Conservation (phyloP, 495 filamentous ascomycete genomes). For the Umbilicaria muhlenbergii region DNA sequence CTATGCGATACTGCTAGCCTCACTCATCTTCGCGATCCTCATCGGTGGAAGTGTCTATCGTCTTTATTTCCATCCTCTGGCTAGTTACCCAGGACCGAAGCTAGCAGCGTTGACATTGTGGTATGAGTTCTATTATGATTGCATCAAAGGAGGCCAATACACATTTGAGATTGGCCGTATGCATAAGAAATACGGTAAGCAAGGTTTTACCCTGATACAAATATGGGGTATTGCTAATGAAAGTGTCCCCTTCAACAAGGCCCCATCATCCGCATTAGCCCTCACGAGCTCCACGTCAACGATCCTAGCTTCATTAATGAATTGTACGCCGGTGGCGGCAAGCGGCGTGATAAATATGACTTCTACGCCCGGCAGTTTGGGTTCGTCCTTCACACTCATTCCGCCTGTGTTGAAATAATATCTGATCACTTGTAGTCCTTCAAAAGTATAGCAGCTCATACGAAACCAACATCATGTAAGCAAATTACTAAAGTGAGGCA, state of each 20-base stretch:
- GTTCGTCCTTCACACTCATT: too few species aligned
- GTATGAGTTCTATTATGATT: slow-evolving; percentile 38
- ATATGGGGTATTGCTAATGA: too few species aligned
- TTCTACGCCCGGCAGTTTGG: slow-evolving; percentile 15
- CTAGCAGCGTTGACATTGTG: slow-evolving; percentile 32
- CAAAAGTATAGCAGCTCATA: too few species aligned
- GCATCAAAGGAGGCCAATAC: slow-evolving; percentile 23
- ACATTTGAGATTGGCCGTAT: slow-evolving; percentile 28
- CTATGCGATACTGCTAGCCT: too few species aligned
- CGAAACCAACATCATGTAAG: slow-evolving; percentile 1
- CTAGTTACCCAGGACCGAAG: slow-evolving; percentile 31
- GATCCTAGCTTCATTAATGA: slow-evolving; percentile 12
- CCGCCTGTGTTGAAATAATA: too few species aligned
- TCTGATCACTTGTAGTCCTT: too few species aligned
- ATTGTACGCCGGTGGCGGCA: slow-evolving; percentile 5
- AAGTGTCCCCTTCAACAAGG: neutral
- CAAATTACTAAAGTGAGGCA: slow-evolving; percentile 3
- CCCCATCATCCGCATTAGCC: slow-evolving; percentile 18
- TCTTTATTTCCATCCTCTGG: slow-evolving; percentile 27
- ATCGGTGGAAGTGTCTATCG: slow-evolving; percentile 9
- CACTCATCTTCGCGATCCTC: slow-evolving; percentile 5
- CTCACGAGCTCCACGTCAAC: slow-evolving; percentile 16
- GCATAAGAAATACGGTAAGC: slow-evolving; percentile 33
- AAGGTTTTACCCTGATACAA: neutral
- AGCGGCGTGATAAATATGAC: slow-evolving; percentile 18